Evolutionary conservation across 1,284 basidiomycete genomes (phyloP).

Genomic region (Marasmius fiardii): DNA sequence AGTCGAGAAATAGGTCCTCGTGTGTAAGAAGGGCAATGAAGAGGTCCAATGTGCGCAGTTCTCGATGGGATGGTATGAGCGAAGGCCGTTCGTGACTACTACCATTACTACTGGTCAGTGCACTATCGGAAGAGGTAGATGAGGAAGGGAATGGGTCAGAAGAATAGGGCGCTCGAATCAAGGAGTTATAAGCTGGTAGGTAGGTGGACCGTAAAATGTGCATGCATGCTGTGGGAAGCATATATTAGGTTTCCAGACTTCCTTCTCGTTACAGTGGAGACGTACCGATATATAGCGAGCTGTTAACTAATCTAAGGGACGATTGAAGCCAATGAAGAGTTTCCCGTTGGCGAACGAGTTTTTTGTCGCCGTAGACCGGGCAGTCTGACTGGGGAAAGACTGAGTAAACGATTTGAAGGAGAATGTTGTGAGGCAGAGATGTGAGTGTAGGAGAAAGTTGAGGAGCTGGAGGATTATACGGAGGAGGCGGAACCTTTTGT

Average conservation of each 20-base stretch:
- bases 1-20: slow-evolving; percentile 71
- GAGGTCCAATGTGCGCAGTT: slow-evolving; percentile 68
- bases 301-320: slow-evolving; percentile 62
- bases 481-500: slow-evolving; percentile 10
- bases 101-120: background rate
- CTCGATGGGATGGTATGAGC: slow-evolving; percentile 47
- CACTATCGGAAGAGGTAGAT: background rate
- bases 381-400: slow-evolving; percentile 47
- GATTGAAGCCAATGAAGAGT: slow-evolving; percentile 66
- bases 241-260: background rate
- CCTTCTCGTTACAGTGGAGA: background rate
- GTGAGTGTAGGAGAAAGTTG: slow-evolving; percentile 1
- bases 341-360: slow-evolving; percentile 45
- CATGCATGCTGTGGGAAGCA: slow-evolving; percentile 57
- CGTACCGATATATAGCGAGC: slow-evolving; percentile 61
- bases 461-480: slow-evolving; percentile 3
- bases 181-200: slow-evolving; percentile 57
- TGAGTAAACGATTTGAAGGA: slow-evolving; percentile 60
- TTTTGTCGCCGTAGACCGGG: slow-evolving; percentile 34
- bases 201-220: slow-evolving; percentile 73
- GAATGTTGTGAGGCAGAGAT: slow-evolving; percentile 49
- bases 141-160: slow-evolving; percentile 69
- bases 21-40: slow-evolving; percentile 76
- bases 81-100: background rate
- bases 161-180: slow-evolving; percentile 63